Evolutionary conservation across 768 basidiomycete genomes (phyloP).

Genomic region (Psilocybe subaeruginosa): DNA sequence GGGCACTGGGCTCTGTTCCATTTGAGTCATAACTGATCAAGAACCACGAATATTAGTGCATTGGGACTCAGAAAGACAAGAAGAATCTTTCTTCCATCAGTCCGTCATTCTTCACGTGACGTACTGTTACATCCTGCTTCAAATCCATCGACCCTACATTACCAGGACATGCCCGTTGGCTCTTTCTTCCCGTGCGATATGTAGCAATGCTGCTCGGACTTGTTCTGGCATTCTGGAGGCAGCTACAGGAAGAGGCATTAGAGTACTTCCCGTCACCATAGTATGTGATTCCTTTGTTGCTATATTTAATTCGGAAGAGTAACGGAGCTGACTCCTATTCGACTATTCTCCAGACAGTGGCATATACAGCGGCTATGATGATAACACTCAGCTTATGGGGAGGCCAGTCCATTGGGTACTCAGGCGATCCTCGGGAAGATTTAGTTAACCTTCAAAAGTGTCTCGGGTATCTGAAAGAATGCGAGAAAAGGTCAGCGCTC

Average conservation of each 20-base stretch:
- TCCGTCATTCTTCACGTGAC: slow-evolving; percentile 48
- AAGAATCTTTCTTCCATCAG: slow-evolving; percentile 47
- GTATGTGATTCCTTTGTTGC: slow-evolving; percentile 23
- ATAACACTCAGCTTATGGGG: slow-evolving; percentile 62
- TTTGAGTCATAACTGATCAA: no score
- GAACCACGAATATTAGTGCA: slow-evolving; percentile 11
- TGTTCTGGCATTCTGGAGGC: slow-evolving; percentile 69
- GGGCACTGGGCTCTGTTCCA: no score
- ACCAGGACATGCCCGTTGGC: slow-evolving; percentile 39
- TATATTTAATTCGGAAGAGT: no score
- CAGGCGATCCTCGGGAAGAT: background rate
- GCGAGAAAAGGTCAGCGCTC: background rate
- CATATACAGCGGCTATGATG: slow-evolving; percentile 46
- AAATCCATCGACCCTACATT: slow-evolving; percentile 73
- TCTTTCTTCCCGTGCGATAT: slow-evolving; percentile 65
- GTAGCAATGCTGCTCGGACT: slow-evolving; percentile 72
- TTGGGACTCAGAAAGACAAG: slow-evolving; percentile 22
- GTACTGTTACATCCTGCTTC: slow-evolving; percentile 58
- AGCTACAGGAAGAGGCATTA: slow-evolving; percentile 37
- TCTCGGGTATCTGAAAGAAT: background rate
- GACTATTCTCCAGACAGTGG: slow-evolving; percentile 26
- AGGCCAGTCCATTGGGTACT: slow-evolving; percentile 39
- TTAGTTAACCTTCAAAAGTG: background rate
- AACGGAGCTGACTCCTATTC: no score
- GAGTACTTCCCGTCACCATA: slow-evolving; percentile 31